phyloP scores from a whole-genome alignment of 208 protist genomes.

The Leishmania tarentolae region DNA sequence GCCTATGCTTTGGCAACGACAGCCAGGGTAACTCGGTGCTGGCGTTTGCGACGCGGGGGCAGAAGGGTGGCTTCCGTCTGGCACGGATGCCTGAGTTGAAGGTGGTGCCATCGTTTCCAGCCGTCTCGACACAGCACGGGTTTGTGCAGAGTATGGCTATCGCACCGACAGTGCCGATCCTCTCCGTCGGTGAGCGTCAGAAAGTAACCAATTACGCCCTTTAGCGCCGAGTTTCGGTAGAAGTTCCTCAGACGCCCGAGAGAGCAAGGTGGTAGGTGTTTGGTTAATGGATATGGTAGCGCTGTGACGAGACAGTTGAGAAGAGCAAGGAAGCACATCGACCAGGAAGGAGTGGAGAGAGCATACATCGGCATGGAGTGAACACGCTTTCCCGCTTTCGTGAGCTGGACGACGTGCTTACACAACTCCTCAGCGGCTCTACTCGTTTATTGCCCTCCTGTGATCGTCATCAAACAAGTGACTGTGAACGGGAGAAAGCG shows the following conservation, averaged over 20 bases:
- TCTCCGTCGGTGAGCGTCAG: slow-evolving; percentile 86
- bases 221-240: slow-evolving; percentile 17
- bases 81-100: slow-evolving; percentile 62
- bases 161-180: slow-evolving; percentile 68
- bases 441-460: background rate
- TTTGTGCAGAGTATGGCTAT: slow-evolving; percentile 77
- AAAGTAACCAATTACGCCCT: slow-evolving; percentile 87
- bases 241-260: background rate
- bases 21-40: slow-evolving; percentile 60
- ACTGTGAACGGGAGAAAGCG: too few species aligned
- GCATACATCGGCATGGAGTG: background rate
- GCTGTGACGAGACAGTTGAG: background rate
- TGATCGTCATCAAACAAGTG: background rate
- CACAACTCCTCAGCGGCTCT: background rate
- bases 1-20: slow-evolving; percentile 59
- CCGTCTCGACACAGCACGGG: slow-evolving; percentile 59
- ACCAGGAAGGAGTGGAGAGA: background rate
- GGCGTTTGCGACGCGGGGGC: slow-evolving; percentile 62
- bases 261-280: background rate
- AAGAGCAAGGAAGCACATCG: background rate
- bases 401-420: background rate
- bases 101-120: slow-evolving; percentile 84
- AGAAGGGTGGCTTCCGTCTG: slow-evolving; percentile 85
- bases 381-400: background rate
- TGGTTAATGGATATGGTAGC: background rate